Evolutionary conservation across 331 rosid species (phyloP).

Genomic region (Pyrus hybrid): DNA sequence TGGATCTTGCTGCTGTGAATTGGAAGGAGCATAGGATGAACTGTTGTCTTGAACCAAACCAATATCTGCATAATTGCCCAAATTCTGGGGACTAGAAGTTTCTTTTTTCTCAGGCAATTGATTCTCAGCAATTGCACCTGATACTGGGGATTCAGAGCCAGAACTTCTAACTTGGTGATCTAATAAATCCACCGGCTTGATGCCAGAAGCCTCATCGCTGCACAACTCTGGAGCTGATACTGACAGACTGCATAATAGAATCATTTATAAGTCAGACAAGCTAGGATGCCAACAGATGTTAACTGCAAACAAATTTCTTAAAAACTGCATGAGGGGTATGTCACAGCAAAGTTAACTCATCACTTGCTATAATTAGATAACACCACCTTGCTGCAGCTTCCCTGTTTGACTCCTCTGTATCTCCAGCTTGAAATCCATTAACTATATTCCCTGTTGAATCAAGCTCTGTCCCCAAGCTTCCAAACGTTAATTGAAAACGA

Average conservation of each 20-base stretch:
- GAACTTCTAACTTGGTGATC: constrained; percentile 51
- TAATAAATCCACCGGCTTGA: constrained; percentile 41
- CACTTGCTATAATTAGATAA: neutral
- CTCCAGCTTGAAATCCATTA: constrained; percentile 38
- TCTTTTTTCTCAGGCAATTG: constrained; percentile 58
- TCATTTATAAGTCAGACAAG: neutral
- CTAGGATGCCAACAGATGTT: neutral
- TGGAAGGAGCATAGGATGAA: constrained; percentile 57
- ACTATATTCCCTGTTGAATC: constrained; percentile 40
- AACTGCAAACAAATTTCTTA: neutral
- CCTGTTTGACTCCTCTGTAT: constrained; percentile 39
- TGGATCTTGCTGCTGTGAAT: constrained; percentile 61
- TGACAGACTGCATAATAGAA: constrained; percentile 47
- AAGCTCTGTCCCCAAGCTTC: constrained; percentile 68
- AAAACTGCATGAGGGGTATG: neutral
- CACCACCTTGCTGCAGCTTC: constrained; percentile 59
- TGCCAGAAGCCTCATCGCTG: constrained; percentile 52
- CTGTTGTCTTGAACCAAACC: constrained; percentile 62
- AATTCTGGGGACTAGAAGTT: constrained; percentile 50
- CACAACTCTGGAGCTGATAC: constrained; percentile 47
- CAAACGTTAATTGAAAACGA: constrained; percentile 69
- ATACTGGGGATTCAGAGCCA: constrained; percentile 51
- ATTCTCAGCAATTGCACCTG: constrained; percentile 50
- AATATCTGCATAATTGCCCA: constrained; percentile 58
- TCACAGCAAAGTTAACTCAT: neutral